Evolutionary conservation across 2,329 filamentous ascomycete genomes (phyloP), one percentile per base, ranked within the genome.

Genomic region (Penicillium hordei): DNA sequence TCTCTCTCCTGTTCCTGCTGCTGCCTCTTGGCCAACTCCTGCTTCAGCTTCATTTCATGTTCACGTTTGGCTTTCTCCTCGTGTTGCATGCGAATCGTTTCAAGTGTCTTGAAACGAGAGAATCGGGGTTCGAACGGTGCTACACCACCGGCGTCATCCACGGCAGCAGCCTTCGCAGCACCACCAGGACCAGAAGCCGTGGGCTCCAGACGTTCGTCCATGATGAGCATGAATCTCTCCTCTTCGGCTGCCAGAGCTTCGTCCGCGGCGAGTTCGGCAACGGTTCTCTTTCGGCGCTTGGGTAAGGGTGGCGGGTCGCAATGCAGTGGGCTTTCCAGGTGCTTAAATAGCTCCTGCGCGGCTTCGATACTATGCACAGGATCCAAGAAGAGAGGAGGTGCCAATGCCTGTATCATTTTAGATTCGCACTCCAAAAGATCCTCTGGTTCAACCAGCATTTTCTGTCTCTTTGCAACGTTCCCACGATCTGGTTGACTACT

Each of bases 261-360:
- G 70, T 99, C 94, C 8, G 93, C 93, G 9, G 91, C 94, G 79
- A 97, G 86, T 72, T 99, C 93, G 9, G 94, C 94, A 19, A 95
- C 88, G 0, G 94, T 99, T 61, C 93, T 87, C 81, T 99, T 97
- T 57, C 94, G 83, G 8, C 88, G 88, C 81, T 96, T 97, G 3
- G 92, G 92, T 59, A 89, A 84, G 0, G 94, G 93, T 10, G 91
- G 88, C 43, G 86, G 81, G 49, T 89, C 85, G 31, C 86, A 84
- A 72, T 97, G 90, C 55, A 91, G 86, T 7, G 92, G 89, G 72
- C 95, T 90, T 21, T 85, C 82, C 65, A 93, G 80, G 19, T 83
- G 80, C 31, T 91, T 86, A 3, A 97, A 81, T 4, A 95, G 81
- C 12, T 82, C 81, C 48, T 92, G 87, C 1, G 86, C 87, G 63